Base-by-base conservation (phyloP, 78 protist genomes). In the Dictyostelium intermedium region DNA sequence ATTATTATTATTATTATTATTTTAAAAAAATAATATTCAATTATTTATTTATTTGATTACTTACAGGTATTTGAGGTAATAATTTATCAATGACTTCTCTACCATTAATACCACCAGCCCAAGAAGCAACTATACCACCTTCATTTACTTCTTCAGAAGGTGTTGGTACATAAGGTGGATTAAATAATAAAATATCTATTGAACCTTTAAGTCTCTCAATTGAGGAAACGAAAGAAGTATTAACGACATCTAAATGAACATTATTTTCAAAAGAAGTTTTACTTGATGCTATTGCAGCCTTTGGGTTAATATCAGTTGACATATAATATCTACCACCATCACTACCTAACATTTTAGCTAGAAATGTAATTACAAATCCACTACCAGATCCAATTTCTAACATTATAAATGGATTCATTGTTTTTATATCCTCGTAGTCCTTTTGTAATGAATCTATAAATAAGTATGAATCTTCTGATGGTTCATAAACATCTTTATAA, bases 131-230 rank as follows among this genome's bases (percentile, higher is more conserved):
- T 2, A 94, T 94, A 32, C 91, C 92, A 45, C 89, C 91, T n/a
- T 83, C 39, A 5, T 45, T 37, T 0, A 91, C 81, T 82, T 96
- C 97, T 45, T 96, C 97, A 3, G 82, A 41, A 1, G 85, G 85
- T 11, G 96, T 96, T 23, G 97, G 97, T 25, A 96, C 97, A 85
- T 96, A 96, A 39, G 97, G 97, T 30, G 97, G 97, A 37, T 96
- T 96, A 74, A 96, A 96, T 70, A 96, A 84, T 34, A 96, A 20
- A 1, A 96, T 70, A 25, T 96, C 97, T 5, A 96, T 70, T 20
- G 76, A 56, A 18, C 95, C 95, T 20, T 84, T 61, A 3, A 92
- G 37, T 43, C 91, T 18, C 11, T 80, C 87, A 8, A 92, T 8
- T 10, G 91, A 69, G 2, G 47, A 25, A 9, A 92, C 32, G 20